These are phyloP conservation scores for Peribolospora kevripleyi DNA, from an alignment of 768 basidiomycete species.

Conservation along the genomic window DNA sequence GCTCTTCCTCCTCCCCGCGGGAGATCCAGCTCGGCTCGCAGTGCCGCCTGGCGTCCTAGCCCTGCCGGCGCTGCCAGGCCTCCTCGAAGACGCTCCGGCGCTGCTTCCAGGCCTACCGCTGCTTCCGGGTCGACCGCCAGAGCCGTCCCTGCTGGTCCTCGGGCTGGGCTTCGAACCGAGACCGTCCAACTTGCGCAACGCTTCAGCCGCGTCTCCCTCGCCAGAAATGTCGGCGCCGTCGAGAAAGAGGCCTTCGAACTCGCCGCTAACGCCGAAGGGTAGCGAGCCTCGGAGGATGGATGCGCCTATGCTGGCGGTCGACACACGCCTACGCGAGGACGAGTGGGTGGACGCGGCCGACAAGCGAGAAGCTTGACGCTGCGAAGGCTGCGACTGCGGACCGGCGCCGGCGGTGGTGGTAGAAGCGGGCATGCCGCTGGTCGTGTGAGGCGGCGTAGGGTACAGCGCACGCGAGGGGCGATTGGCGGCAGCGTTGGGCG, in stretches of 20 bases:
- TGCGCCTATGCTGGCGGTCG: slow-evolving; percentile 8
- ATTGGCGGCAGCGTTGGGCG: neutral
- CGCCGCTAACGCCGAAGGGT: neutral
- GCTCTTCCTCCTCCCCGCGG: neutral
- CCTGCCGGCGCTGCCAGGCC: neutral
- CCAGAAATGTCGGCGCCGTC: slow-evolving; percentile 7
- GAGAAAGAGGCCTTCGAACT: slow-evolving; percentile 6
- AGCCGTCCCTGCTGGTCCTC: slow-evolving; percentile 5
- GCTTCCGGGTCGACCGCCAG: neutral
- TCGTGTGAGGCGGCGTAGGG: neutral
- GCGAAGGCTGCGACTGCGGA: too few species aligned
- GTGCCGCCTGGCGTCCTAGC: neutral
- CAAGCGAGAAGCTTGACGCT: neutral
- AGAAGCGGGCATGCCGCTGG: neutral
- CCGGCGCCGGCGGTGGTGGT: neutral
- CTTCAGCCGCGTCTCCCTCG: slow-evolving; percentile 36
- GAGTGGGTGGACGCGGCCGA: slow-evolving; percentile 1
- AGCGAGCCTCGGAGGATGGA: slow-evolving; percentile 8
- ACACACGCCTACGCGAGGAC: slow-evolving; percentile 2
- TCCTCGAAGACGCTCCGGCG: neutral
- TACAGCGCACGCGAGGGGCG: neutral
- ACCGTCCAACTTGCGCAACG: slow-evolving; percentile 78
- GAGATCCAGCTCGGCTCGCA: neutral
- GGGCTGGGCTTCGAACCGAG: slow-evolving; percentile 17
- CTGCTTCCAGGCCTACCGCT: neutral